Percentiles rank a stretch among this genome's conserved stretches.
Evolutionary conservation across 352 stramenopile species (phyloP).

Genomic region (Peronospora destructor): DNA sequence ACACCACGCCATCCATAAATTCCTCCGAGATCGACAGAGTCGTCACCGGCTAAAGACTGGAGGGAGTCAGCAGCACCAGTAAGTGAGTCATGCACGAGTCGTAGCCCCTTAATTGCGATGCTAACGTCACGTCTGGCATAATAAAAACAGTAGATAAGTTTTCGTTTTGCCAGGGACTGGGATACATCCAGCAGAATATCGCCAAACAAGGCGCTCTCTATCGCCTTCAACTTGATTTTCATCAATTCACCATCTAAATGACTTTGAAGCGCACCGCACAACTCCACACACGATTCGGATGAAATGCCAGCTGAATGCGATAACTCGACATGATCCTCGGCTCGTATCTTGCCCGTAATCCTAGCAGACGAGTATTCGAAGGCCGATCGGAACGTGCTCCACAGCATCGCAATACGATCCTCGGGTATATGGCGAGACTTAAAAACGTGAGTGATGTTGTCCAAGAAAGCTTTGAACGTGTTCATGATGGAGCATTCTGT

Average conservation of each 20-base stretch:
- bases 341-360: conserved; percentile 21
- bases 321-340: neutral
- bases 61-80: conserved; percentile 20
- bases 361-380: conserved; percentile 29
- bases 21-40: conserved; percentile 36
- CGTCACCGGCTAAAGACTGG: neutral
- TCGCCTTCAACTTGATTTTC: conserved; percentile 3
- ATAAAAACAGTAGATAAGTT: conserved; percentile 29
- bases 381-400: conserved; percentile 29
- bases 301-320: neutral
- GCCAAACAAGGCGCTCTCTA: neutral
- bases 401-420: conserved; percentile 16
- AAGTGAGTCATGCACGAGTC: conserved; percentile 22
- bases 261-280: conserved; percentile 24
- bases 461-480: conserved; percentile 33
- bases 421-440: conserved; percentile 28
- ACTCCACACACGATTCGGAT: conserved; percentile 8
- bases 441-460: conserved; percentile 32
- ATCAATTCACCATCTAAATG: conserved; percentile 27
- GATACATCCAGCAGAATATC: conserved; percentile 22
- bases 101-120: conserved; percentile 20
- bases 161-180: conserved; percentile 27
- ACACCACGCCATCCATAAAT: conserved; percentile 57
- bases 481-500: conserved; percentile 2
- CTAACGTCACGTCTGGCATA: conserved; percentile 25